phyloP scores from a whole-genome alignment of 306 rosid species.

The Oxytropis ochrocephala region DNA sequence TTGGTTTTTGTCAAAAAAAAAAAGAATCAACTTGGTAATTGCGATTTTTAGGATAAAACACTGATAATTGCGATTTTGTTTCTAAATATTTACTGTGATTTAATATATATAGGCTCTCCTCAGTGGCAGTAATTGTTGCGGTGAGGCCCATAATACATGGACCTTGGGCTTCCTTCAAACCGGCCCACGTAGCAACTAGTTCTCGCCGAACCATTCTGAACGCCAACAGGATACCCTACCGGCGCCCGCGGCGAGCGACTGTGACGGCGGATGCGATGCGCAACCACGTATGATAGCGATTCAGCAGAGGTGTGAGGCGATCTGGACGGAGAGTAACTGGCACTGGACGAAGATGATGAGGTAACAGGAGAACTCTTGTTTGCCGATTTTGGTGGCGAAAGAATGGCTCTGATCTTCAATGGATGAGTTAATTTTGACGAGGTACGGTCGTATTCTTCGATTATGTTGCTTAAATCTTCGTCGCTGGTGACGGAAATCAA shows the following conservation, averaged over 20 bases:
- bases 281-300: conserved; percentile 20
- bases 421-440: conserved; percentile 39
- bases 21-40: background rate
- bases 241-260: conserved; percentile 13
- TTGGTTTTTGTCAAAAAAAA: no score
- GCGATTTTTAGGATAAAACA: no score
- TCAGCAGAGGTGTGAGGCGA: conserved; percentile 39
- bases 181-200: conserved; percentile 27
- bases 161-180: conserved; percentile 29
- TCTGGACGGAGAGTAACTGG: conserved; percentile 28
- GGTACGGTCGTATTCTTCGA: conserved; percentile 66
- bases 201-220: conserved; percentile 28
- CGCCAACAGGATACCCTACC: conserved; percentile 1
- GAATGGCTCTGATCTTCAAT: conserved; percentile 61
- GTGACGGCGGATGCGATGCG: conserved; percentile 12
- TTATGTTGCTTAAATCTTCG: conserved; percentile 61
- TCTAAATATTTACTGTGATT: conserved; percentile 11
- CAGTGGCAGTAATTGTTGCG: conserved; percentile 33
- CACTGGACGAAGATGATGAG: conserved; percentile 43
- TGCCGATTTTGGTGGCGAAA: conserved; percentile 43
- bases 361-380: conserved; percentile 46
- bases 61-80: background rate
- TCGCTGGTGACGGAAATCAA: conserved; percentile 62
- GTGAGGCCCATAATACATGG: conserved; percentile 27
- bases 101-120: background rate